Evolutionary conservation across 768 basidiomycete genomes (phyloP).

Genomic region (Coprinopsis strossmayeri): DNA sequence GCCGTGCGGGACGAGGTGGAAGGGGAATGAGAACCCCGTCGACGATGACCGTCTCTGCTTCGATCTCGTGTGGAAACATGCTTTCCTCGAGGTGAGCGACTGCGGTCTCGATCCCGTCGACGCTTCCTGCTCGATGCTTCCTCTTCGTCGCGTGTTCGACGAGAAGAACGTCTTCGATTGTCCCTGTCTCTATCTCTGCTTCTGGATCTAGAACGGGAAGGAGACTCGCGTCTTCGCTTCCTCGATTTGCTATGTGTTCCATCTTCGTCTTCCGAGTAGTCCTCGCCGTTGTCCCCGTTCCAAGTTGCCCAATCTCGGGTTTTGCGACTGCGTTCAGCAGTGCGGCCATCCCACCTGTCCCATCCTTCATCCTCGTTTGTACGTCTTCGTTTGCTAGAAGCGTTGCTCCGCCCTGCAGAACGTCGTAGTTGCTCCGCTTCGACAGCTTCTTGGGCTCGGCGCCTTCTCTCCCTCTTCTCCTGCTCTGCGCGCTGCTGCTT

Average conservation of each 20-base stretch:
- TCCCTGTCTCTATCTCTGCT: conserved; percentile 18
- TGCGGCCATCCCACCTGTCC: conserved; percentile 52
- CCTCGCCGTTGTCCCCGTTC: conserved; percentile 35
- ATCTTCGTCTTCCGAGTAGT: conserved; percentile 25
- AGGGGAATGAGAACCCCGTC: conserved; percentile 13
- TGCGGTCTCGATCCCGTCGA: conserved; percentile 21
- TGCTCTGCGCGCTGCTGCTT: conserved; percentile 62
- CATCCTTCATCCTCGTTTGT: conserved; percentile 31
- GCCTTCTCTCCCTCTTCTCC: conserved; percentile 53
- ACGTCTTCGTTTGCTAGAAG: conserved; percentile 17
- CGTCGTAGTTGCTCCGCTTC: conserved; percentile 54
- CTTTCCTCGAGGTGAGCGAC: conserved; percentile 14
- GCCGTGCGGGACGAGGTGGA: conserved; percentile 7
- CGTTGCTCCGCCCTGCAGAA: conserved; percentile 8
- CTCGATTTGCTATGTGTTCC: conserved; percentile 15
- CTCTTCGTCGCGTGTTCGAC: conserved; percentile 14
- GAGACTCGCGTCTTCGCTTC: conserved; percentile 16
- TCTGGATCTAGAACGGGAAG: conserved; percentile 18
- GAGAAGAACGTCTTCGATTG: conserved; percentile 14
- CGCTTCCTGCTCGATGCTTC: conserved; percentile 16
- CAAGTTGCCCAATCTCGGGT: conserved; percentile 44
- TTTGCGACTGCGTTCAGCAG: conserved; percentile 39
- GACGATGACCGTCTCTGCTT: conserved; percentile 14
- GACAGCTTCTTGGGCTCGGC: conserved; percentile 70
- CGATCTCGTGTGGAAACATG: not conserved